These are phyloP conservation scores for Panicum hallii DNA, from an alignment of 202 grass and related monocot species.

Conservation along the genomic window DNA sequence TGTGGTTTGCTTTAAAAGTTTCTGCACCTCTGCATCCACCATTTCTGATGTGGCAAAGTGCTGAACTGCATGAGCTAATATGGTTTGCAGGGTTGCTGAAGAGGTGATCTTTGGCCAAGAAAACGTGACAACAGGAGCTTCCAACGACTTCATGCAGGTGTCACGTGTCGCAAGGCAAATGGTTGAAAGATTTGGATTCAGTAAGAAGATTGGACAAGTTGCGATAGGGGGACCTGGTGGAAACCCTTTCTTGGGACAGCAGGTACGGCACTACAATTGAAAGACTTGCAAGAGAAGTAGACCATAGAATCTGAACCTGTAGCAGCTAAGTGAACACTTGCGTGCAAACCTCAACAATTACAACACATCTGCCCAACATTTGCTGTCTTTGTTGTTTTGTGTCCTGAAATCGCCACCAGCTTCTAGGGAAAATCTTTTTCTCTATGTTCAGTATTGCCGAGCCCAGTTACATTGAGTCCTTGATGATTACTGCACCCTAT, in stretches of 20 bases:
- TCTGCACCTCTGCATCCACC: neutral
- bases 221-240: constrained; percentile 89
- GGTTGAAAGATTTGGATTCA: constrained; percentile 99
- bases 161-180: constrained; percentile 97
- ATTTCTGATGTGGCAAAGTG: neutral
- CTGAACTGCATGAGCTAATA: constrained; percentile 3
- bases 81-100: constrained; percentile 85
- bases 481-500: neutral
- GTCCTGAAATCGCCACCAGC: constrained; percentile 12
- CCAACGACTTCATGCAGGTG: constrained; percentile 98
- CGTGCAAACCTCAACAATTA: constrained; percentile 17
- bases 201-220: constrained; percentile 96
- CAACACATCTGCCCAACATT: neutral
- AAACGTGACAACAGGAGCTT: constrained; percentile 96
- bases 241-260: constrained; percentile 98
- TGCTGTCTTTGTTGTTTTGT: neutral
- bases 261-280: constrained; percentile 55
- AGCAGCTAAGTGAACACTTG: neutral
- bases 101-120: constrained; percentile 96
- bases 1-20: constrained; percentile 18
- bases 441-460: neutral
- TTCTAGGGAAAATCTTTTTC: constrained; percentile 5
- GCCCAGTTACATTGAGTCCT: neutral
- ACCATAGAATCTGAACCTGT: neutral
- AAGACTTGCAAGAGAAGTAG: neutral